A percentile compares a stretch with the other conserved stretches of the same genome.
phyloP scores from a whole-genome alignment of 495 filamentous ascomycete genomes.

The Aspergillus mulundensis region DNA sequence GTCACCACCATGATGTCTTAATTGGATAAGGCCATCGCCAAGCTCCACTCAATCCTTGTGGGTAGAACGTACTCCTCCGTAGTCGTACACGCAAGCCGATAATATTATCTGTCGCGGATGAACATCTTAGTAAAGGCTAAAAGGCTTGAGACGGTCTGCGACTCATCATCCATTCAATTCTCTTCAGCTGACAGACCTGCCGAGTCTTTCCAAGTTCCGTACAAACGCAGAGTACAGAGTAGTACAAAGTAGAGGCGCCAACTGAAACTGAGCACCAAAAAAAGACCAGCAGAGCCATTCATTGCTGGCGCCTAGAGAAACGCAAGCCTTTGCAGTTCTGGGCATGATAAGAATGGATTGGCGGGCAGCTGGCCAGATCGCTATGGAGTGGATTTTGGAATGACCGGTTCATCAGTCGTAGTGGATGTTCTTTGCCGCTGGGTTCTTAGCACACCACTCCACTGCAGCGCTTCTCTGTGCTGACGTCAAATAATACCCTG shows the following conservation, averaged over 20 bases:
- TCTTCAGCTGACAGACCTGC: background rate
- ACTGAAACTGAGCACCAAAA: background rate
- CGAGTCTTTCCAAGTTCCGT: background rate
- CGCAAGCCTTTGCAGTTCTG: background rate
- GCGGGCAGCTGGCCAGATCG: slow-evolving; percentile 1
- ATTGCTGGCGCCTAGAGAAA: slow-evolving; percentile 7
- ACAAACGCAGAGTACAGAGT: background rate
- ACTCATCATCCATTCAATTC: background rate
- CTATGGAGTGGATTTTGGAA: background rate
- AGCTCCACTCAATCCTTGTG: background rate
- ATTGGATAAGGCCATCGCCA: background rate
- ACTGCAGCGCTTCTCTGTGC: slow-evolving; percentile 12
- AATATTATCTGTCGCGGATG: background rate
- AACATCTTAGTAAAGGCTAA: background rate
- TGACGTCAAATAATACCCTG: slow-evolving; percentile 16
- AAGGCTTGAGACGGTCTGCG: background rate
- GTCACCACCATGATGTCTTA: background rate
- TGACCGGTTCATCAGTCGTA: background rate
- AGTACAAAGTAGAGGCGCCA: background rate
- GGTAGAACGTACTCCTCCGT: no score
- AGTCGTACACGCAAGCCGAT: background rate
- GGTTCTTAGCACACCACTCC: slow-evolving; percentile 1
- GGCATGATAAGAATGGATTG: slow-evolving; percentile 3
- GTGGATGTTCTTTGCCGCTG: slow-evolving; percentile 13
- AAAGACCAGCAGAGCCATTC: background rate